A percentile compares a stretch with the other conserved stretches of the same genome.
phyloP scores from a whole-genome alignment of 2,329 filamentous ascomycete genomes.

The Beauveria caledonica region DNA sequence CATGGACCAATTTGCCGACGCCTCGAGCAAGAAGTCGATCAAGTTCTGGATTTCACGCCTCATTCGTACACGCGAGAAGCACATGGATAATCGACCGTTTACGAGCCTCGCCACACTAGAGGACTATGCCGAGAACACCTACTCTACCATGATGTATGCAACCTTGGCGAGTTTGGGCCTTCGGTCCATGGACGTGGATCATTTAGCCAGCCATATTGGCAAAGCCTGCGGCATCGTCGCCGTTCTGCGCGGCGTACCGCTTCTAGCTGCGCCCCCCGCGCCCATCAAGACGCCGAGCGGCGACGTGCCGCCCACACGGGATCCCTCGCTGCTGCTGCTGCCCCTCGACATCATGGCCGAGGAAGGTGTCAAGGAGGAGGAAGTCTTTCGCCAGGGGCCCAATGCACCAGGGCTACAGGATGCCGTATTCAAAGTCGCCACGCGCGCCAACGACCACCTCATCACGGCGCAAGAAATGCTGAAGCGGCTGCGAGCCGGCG shows the following conservation, averaged over 20 bases:
- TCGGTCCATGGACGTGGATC: conserved; percentile 76
- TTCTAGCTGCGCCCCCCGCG: conserved; percentile 68
- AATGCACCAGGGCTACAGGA: conserved; percentile 76
- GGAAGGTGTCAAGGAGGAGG: conserved; percentile 73
- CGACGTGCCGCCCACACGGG: conserved; percentile 28
- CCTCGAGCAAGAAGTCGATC: conserved; percentile 39
- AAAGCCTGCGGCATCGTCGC: conserved; percentile 87
- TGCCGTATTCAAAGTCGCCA: conserved; percentile 86
- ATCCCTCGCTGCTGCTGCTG: conserved; percentile 62
- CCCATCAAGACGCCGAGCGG: conserved; percentile 36
- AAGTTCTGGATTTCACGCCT: conserved; percentile 71
- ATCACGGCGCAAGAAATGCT: conserved; percentile 93
- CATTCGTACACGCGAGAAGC: conserved; percentile 71
- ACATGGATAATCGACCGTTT: conserved; percentile 78
- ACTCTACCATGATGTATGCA: conserved; percentile 85
- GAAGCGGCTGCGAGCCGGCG: conserved; percentile 63
- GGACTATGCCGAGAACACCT: conserved; percentile 88
- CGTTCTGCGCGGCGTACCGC: conserved; percentile 75
- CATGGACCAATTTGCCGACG: conserved; percentile 39
- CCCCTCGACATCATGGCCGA: conserved; percentile 88
- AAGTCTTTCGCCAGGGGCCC: conserved; percentile 74
- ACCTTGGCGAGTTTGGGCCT: conserved; percentile 73
- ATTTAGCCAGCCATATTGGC: conserved; percentile 89
- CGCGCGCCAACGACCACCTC: conserved; percentile 87
- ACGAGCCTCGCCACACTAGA: conserved; percentile 66